A percentile compares a stretch with the other conserved stretches of the same genome.
Conservation (phyloP, 345 rosid species). For the Erodium maritimum region DNA sequence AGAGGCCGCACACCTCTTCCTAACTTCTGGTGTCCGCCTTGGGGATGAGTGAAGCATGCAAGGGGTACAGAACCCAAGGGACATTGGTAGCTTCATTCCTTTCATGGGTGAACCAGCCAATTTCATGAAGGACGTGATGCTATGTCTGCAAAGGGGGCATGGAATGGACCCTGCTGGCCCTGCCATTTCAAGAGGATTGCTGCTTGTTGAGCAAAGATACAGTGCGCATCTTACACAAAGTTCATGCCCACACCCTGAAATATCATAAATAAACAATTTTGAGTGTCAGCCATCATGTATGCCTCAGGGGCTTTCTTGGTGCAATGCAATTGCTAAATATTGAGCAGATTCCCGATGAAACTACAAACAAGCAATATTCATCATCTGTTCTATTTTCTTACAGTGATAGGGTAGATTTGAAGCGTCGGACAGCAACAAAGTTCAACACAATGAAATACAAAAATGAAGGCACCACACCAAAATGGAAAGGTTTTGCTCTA, state of each 20-base stretch:
- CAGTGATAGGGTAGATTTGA: no score
- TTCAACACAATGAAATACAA: no score
- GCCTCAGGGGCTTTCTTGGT: no score
- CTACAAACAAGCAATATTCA: no score
- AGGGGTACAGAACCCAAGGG: constrained; percentile 83
- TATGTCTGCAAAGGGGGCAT: constrained; percentile 92
- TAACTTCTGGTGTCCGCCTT: constrained; percentile 38
- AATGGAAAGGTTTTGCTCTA: no score
- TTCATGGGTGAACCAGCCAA: constrained; percentile 52
- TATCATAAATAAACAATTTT: no score
- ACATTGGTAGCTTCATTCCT: constrained; percentile 51
- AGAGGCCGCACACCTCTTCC: constrained; percentile 56
- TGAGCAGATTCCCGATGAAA: no score
- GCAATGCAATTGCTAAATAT: no score
- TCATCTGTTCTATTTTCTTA: no score
- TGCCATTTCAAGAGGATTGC: constrained; percentile 43
- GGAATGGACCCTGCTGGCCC: constrained; percentile 85
- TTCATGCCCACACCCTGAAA: constrained; percentile 88
- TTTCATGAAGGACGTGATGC: constrained; percentile 58
- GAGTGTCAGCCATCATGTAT: no score
- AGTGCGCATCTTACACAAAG: constrained; percentile 90
- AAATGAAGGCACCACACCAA: no score
- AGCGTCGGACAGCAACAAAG: no score
- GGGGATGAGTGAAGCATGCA: constrained; percentile 86
- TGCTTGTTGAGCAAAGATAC: constrained; percentile 85